Evolutionary conservation across 2,329 filamentous ascomycete genomes (phyloP).

Genomic region (Aspergillus glaucus): DNA sequence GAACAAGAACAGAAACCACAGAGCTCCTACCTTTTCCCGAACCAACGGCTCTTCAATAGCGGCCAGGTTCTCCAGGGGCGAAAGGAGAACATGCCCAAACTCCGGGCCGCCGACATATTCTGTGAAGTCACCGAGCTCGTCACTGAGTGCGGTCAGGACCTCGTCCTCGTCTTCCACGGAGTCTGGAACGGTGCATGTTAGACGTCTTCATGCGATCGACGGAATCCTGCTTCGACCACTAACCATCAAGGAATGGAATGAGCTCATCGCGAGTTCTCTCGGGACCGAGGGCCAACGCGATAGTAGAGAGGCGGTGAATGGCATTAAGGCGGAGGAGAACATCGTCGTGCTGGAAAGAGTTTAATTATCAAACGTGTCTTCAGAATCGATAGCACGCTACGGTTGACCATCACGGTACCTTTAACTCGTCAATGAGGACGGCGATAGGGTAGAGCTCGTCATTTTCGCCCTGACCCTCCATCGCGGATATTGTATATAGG

Average conservation of each 20-base stretch:
- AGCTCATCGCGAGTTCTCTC: constrained; percentile 97
- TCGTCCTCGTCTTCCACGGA: constrained; percentile 99
- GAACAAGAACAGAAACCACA: constrained; percentile 3
- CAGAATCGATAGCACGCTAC: not conserved
- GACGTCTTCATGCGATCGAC: constrained; percentile 10
- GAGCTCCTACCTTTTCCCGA: constrained; percentile 74
- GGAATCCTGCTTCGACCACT: constrained; percentile 34
- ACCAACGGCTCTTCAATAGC: constrained; percentile 98
- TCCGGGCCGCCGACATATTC: constrained; percentile 95
- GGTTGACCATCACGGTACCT: constrained; percentile 55
- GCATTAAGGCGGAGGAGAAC: constrained; percentile 96
- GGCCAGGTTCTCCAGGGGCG: constrained; percentile 93
- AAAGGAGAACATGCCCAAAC: constrained; percentile 91
- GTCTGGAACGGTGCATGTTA: constrained; percentile 53
- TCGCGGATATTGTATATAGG: constrained; percentile 47
- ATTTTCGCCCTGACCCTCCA: constrained; percentile 87
- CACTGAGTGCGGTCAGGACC: constrained; percentile 91
- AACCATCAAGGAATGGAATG: constrained; percentile 98
- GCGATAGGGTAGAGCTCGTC: constrained; percentile 99
- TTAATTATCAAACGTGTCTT: constrained; percentile 10
- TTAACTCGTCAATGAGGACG: constrained; percentile 98
- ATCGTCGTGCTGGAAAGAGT: constrained; percentile 75
- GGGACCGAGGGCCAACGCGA: constrained; percentile 88
- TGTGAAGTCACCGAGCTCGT: constrained; percentile 93
- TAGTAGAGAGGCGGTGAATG: constrained; percentile 95